Percentiles rank a stretch among this genome's conserved stretches.
These are phyloP conservation scores for Aspergillus brunneoviolaceus DNA, from an alignment of 2,329 filamentous ascomycete species.

Conservation along the genomic window DNA sequence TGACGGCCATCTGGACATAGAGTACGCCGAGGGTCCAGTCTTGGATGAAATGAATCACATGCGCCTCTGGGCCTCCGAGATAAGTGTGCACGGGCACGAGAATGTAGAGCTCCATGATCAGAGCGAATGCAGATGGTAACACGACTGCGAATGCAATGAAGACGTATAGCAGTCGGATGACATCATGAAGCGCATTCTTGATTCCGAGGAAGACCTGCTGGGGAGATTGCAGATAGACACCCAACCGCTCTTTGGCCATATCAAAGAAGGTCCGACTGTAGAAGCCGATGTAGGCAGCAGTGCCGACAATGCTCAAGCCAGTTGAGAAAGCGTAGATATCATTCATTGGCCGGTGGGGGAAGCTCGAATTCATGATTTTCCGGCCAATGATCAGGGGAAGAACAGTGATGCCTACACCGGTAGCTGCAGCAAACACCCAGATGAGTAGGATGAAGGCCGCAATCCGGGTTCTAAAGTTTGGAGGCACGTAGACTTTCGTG, in stretches of 20 bases:
- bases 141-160: slow-evolving; percentile 73
- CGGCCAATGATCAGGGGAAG: slow-evolving; percentile 84
- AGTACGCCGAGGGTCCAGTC: slow-evolving; percentile 92
- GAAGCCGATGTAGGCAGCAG: slow-evolving; percentile 61
- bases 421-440: slow-evolving; percentile 88
- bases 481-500: slow-evolving; percentile 76
- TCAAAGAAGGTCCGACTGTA: slow-evolving; percentile 40
- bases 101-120: slow-evolving; percentile 83
- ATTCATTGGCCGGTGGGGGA: slow-evolving; percentile 75
- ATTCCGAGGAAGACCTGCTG: slow-evolving; percentile 26
- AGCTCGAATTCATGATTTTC: slow-evolving; percentile 68
- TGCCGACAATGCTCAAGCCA: slow-evolving; percentile 78
- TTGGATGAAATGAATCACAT: slow-evolving; percentile 76
- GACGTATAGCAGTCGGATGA: slow-evolving; percentile 67
- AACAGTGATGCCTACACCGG: slow-evolving; percentile 81
- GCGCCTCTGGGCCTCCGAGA: slow-evolving; percentile 44
- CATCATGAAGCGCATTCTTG: slow-evolving; percentile 27
- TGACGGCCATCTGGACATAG: slow-evolving; percentile 77
- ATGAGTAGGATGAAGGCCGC: slow-evolving; percentile 84
- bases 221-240: slow-evolving; percentile 32
- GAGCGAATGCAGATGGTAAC: slow-evolving; percentile 75
- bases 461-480: slow-evolving; percentile 76
- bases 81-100: slow-evolving; percentile 84
- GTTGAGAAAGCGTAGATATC: slow-evolving; percentile 96
- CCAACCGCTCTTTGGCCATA: slow-evolving; percentile 24